Conservation (phyloP, 2,329 filamentous ascomycete genomes). For the Amesomyces nigricolor region DNA sequence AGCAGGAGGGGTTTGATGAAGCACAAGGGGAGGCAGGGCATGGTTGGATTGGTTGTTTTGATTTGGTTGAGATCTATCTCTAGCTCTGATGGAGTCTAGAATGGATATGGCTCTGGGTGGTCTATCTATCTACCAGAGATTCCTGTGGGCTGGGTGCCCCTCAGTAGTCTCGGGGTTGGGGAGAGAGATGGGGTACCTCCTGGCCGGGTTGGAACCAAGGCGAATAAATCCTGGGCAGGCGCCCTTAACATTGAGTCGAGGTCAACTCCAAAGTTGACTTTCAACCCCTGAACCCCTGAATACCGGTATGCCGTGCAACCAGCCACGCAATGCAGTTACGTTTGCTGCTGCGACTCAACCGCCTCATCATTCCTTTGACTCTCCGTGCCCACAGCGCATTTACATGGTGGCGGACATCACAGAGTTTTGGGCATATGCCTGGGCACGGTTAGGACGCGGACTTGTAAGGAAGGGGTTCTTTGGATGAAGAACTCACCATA, state of each 20-base stretch:
- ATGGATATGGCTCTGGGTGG: too few relatives aligned
- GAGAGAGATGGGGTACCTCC: too few relatives aligned
- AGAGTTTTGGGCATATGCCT: constrained; percentile 82
- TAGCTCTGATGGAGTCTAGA: not conserved
- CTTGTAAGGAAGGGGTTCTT: not conserved
- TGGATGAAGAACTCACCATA: constrained; percentile 64
- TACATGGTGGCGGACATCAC: constrained; percentile 73
- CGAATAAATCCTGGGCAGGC: too few relatives aligned
- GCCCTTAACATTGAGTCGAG: too few relatives aligned
- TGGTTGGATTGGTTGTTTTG: not conserved
- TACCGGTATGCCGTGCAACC: not conserved
- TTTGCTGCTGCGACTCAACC: not conserved
- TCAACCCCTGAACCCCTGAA: too few relatives aligned
- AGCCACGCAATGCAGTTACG: not conserved
- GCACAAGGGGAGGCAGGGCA: too few relatives aligned
- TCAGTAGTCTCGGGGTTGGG: too few relatives aligned
- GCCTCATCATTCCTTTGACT: not conserved
- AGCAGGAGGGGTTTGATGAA: too few relatives aligned
- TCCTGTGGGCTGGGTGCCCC: too few relatives aligned
- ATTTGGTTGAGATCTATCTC: not conserved
- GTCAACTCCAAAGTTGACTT: too few relatives aligned
- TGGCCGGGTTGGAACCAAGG: too few relatives aligned
- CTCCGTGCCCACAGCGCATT: not conserved
- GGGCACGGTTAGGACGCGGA: constrained; percentile 27
- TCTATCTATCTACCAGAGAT: too few relatives aligned